Evolutionary conservation across 768 basidiomycete species (phyloP).

Genomic region (Auricularia sp.): DNA sequence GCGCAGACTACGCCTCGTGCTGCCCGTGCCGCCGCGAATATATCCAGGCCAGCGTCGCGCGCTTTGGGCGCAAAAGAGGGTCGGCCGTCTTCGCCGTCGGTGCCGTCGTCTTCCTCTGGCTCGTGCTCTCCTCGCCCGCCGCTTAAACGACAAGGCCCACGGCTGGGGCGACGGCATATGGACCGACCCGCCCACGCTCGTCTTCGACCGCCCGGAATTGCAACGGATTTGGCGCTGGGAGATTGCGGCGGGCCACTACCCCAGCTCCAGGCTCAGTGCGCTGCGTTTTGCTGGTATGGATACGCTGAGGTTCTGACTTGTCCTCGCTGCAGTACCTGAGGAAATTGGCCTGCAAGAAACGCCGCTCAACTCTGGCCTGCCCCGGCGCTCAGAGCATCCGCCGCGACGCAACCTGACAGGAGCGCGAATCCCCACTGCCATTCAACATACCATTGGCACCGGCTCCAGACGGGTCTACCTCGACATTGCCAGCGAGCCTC

Average conservation of each 20-base stretch:
- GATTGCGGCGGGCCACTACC: constrained; percentile 86
- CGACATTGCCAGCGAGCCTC: constrained; percentile 51
- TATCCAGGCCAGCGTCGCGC: constrained; percentile 45
- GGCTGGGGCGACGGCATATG: constrained; percentile 36
- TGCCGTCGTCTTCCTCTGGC: constrained; percentile 38
- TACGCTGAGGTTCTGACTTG: neutral
- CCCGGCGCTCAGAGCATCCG: constrained; percentile 29
- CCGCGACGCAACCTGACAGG: neutral
- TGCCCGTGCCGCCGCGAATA: constrained; percentile 52
- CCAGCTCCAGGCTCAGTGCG: constrained; percentile 69
- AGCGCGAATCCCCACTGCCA: neutral
- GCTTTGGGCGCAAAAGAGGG: constrained; percentile 51
- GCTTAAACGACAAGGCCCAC: constrained; percentile 11
- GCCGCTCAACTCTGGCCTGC: constrained; percentile 66
- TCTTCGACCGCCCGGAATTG: constrained; percentile 67
- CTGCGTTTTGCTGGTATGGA: constrained; percentile 8
- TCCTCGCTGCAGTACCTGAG: constrained; percentile 48
- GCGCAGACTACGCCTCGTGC: constrained; percentile 44
- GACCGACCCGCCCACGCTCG: constrained; percentile 57
- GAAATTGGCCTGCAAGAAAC: constrained; percentile 45
- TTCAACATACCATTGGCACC: constrained; percentile 52
- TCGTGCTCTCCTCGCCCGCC: constrained; percentile 43
- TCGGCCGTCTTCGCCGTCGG: constrained; percentile 40
- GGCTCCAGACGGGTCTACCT: constrained; percentile 75
- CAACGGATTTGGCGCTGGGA: constrained; percentile 96